Evolutionary conservation across 768 basidiomycete species (phyloP), one percentile per base, ranked within the genome.

Genomic region (Boletus reticuloceps): DNA sequence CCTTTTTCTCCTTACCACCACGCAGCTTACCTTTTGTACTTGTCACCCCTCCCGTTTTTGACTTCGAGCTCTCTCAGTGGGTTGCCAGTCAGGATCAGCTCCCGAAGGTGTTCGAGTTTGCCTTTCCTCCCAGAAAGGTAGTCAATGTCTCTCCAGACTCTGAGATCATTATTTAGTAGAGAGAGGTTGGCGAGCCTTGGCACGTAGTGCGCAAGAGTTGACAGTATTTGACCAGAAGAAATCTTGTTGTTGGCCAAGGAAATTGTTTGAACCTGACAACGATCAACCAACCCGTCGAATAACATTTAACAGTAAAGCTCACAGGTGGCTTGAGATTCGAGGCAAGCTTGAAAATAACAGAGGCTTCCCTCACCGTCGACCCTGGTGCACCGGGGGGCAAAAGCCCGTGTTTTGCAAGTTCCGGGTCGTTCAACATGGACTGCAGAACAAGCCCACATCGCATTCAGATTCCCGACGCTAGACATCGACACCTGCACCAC

Each of bases 281-380:
- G 22, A 27, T 60, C 50, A 46, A 22, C 38, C 31, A 37, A 43
- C n/a, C 13, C 11, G 6, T 39, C 3, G 4, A 14, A 40, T 4
- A 8, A 20, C 34, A 9, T 20, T 17, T 53, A 41, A 19, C 3
- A 25, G 5, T 27, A 16, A 49, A 25, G 64, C 77, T 51, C 63
- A 91, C 91, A 53, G 83, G 79, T 37, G 94, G 93, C 59, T 82
- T 84, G 50, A 94, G 81, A 61, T 87, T 80, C 19, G 82, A 79
- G 1, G 94, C 91, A 12, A 95, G 77, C 70, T 94, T 94, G 78
- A 94, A 94, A 43, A 98, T 85, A 11, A 95, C 93, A 6, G 87
- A 82, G 0, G 88, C 85, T 63, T 91, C 88, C 56, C 78, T 82
- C 20, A 72, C 66, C 25, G 81, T 77, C 32, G 88, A 83, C 11